Evolutionary conservation across 306 rosid genomes (phyloP).

Genomic region (Heteromeles arbutifolia): DNA sequence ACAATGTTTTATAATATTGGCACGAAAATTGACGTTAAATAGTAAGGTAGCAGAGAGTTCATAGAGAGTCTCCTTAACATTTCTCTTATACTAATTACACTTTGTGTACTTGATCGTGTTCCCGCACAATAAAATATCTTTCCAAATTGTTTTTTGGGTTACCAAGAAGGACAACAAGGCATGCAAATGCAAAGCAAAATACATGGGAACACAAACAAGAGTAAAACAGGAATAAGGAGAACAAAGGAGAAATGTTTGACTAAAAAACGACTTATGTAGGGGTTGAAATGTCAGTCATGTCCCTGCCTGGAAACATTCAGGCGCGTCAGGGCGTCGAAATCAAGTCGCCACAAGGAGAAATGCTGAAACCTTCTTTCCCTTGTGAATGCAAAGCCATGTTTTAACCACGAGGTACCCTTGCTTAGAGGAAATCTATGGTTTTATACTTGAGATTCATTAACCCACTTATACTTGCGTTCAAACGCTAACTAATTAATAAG

Average conservation of each 20-base stretch:
- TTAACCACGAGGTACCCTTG: not conserved
- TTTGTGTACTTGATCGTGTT: too few relatives aligned
- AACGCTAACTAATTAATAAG: too few relatives aligned
- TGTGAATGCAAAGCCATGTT: not conserved
- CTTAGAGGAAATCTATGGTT: not conserved
- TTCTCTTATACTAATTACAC: too few relatives aligned
- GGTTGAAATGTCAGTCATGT: not conserved
- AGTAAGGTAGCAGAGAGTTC: too few relatives aligned
- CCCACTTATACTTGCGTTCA: not conserved
- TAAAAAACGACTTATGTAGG: not conserved
- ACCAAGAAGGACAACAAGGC: not conserved
- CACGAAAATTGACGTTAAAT: too few relatives aligned
- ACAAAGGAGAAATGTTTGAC: constrained; percentile 9
- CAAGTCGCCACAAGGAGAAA: not conserved
- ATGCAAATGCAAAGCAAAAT: not conserved
- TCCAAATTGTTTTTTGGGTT: not conserved
- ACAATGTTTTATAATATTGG: fast-evolving
- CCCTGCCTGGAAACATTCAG: not conserved
- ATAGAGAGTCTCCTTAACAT: too few relatives aligned
- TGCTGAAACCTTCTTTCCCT: not conserved
- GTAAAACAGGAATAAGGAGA: not conserved
- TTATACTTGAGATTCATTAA: too few relatives aligned
- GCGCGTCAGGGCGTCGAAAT: not conserved
- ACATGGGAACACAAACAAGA: not conserved
- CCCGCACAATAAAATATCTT: too few relatives aligned